These are phyloP conservation scores for bread wheat (Triticum aestivum) DNA, from an alignment of 176 grass and related monocot species.

Conservation along the genomic window IWGSC_CS_RefSeq_v2.1 NC_057798.1:729011847-729012346, in stretches of 20 bases:
- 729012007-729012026: not conserved
- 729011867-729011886: constrained; percentile 86
- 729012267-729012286: constrained; percentile 63
- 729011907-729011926: constrained; percentile 85
- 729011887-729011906: constrained; percentile 82
- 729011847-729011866: constrained; percentile 84
- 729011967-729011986: not conserved
- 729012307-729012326: constrained; percentile 75
- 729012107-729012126: not conserved
- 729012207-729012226: constrained; percentile 53
- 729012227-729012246: constrained; percentile 45
- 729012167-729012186: constrained; percentile 95
- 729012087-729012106: not conserved
- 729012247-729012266: constrained; percentile 86
- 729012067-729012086: not conserved
- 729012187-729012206: constrained; percentile 82
- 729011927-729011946: constrained; percentile 88
- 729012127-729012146: not conserved
- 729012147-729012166: constrained; percentile 10
- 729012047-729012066: not conserved
- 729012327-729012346: constrained; percentile 45
- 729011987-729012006: not conserved
- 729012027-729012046: not conserved
- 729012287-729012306: constrained; percentile 77
- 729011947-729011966: constrained; percentile 56